Evolutionary conservation across 306 rosid genomes (phyloP), one percentile per base, ranked within the genome.

Genomic region (Prunus davidiana): DNA sequence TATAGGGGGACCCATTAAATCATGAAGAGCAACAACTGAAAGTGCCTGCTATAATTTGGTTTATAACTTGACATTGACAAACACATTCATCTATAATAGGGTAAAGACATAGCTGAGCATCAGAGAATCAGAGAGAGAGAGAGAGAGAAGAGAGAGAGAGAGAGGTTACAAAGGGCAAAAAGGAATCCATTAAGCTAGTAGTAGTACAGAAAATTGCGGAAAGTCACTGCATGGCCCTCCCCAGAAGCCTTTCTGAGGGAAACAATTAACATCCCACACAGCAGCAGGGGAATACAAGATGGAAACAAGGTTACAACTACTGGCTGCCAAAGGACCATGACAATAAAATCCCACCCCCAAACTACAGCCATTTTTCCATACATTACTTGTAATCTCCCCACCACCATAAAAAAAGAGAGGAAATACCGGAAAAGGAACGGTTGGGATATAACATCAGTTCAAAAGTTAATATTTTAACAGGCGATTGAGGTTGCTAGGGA

Each of bases 321-420:
- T 22, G 87, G 92, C 88, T 82, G 86, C 77, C 68, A 76, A 41
- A 69, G 80, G 77, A 81, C 72, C 83, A 69, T 60, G 41, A 55
- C 81, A 80, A 55, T 62, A 58, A 80, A 72, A 77, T 32, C 62
- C 20, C 79, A 79, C 83, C 67, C 69, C 77, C 67, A 66, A 57
- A 67, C 73, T 80, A 77, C 87, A 85, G 83, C 90, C 91, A 82
- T 83, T 78, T 38, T 63, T 74, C 80, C 75, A 46, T 82, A 62
- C 83, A 84, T 47, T 65, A 73, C 76, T 70, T 49, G 77, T 20
- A 76, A 83, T 80, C 86, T 84, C 80, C 86, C 80, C 14, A 73
- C 75, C 66, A 62, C 74, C 25, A 25, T 20, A 61, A 73, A 67
- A 78, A 71, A 76, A 71, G 46, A 61, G 74, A 69, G 84, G 78